Percentiles rank a stretch among this genome's conserved stretches.
These are phyloP conservation scores for Neostapfia colusana DNA, from an alignment of 176 grass and related monocot genomes.

Conservation along the genomic window DNA sequence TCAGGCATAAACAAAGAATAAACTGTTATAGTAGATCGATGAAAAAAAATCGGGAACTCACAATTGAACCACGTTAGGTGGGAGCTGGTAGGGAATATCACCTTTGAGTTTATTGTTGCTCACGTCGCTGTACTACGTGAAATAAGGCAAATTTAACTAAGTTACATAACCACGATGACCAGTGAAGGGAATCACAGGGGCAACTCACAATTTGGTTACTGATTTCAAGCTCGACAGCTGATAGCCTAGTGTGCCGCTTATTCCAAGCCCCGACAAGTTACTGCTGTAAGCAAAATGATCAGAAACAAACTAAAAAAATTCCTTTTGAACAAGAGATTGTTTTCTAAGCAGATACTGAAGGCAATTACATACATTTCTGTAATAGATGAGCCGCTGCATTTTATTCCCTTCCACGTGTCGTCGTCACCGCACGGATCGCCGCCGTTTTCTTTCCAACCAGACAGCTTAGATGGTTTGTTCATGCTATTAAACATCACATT, in stretches of 20 bases:
- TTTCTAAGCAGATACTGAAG: neutral
- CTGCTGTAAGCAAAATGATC: slow-evolving; percentile 47
- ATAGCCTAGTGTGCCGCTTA: slow-evolving; percentile 75
- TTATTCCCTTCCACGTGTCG: slow-evolving; percentile 64
- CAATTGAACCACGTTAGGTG: slow-evolving; percentile 77
- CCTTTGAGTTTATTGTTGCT: slow-evolving; percentile 93
- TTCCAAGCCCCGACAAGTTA: slow-evolving; percentile 65
- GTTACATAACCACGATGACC: slow-evolving; percentile 50
- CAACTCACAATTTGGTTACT: slow-evolving; percentile 96
- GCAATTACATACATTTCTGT: slow-evolving; percentile 80
- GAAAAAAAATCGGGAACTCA: slow-evolving; percentile 37
- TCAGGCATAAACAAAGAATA: slow-evolving; percentile 1
- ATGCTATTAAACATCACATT: slow-evolving; percentile 84
- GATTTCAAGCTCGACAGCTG: slow-evolving; percentile 81
- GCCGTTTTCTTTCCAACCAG: slow-evolving; percentile 59
- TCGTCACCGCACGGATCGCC: slow-evolving; percentile 72
- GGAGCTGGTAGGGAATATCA: slow-evolving; percentile 85
- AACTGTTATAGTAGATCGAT: slow-evolving; percentile 14
- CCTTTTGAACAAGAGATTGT: neutral
- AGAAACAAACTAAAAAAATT: slow-evolving; percentile 1
- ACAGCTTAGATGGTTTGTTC: slow-evolving; percentile 66
- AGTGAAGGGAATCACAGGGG: slow-evolving; percentile 34
- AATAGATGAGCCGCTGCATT: slow-evolving; percentile 74
- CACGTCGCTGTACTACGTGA: slow-evolving; percentile 84
- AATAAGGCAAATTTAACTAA: slow-evolving; percentile 64